Conservation (phyloP, 2,329 filamentous ascomycete genomes). For the Penicillium sp. region DNA sequence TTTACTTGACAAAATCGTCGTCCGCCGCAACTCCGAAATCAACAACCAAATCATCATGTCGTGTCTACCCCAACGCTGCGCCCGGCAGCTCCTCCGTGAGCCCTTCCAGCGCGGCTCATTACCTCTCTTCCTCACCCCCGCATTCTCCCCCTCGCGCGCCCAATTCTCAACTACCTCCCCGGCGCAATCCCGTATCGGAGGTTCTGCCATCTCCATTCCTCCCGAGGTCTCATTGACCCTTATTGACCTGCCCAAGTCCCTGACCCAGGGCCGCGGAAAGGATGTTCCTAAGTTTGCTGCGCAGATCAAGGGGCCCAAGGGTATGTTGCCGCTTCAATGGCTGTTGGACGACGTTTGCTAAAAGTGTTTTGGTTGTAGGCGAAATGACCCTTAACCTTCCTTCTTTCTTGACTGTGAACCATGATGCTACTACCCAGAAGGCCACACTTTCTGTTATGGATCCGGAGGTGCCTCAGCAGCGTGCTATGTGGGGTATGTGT, state of each 20-base stretch:
- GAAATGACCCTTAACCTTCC: constrained; percentile 77
- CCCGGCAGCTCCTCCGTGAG: constrained; percentile 57
- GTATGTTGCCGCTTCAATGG: constrained; percentile 45
- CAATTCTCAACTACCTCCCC: constrained; percentile 69
- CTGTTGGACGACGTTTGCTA: constrained; percentile 1
- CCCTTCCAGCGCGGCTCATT: constrained; percentile 55
- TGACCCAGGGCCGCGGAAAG: constrained; percentile 60
- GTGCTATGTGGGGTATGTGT: constrained; percentile 89
- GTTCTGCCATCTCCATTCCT: constrained; percentile 75
- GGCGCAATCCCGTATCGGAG: constrained; percentile 79
- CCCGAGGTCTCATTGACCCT: constrained; percentile 74
- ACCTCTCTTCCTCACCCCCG: constrained; percentile 71
- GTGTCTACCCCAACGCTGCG: constrained; percentile 60
- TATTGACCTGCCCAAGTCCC: constrained; percentile 62
- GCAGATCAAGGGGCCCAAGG: constrained; percentile 77
- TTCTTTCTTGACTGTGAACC: constrained; percentile 70
- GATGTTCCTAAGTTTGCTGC: constrained; percentile 65
- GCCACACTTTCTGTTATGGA: constrained; percentile 71
- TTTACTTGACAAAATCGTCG: constrained; percentile 33
- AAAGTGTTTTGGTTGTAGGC: constrained; percentile 48
- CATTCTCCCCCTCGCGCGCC: constrained; percentile 54
- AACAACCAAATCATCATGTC: constrained; percentile 55
- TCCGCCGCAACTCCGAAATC: constrained; percentile 21
- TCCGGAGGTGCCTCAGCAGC: constrained; percentile 68
- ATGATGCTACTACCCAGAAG: constrained; percentile 64